Conservation (phyloP, 768 basidiomycete genomes). For the Mycena kentingensis region DNA sequence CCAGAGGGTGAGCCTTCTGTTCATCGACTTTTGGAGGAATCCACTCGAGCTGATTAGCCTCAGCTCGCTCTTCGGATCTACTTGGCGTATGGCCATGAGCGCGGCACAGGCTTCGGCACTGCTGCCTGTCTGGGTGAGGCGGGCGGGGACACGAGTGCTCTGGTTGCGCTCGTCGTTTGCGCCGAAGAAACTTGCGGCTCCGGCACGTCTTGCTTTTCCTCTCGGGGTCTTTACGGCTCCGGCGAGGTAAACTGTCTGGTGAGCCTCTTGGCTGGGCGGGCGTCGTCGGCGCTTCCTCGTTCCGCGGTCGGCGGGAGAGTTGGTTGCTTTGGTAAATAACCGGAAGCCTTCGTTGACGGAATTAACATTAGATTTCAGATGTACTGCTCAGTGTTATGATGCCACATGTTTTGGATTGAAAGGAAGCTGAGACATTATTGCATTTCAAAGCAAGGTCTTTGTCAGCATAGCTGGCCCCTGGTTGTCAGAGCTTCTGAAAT, state of each 20-base stretch:
- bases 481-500: too few species aligned
- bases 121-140: neutral
- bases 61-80: neutral
- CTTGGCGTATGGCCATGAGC: neutral
- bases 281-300: neutral
- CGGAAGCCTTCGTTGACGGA: conserved; percentile 8
- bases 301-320: neutral
- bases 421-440: too few species aligned
- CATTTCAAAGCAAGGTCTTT: too few species aligned
- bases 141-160: neutral
- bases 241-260: neutral
- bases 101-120: neutral
- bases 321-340: neutral
- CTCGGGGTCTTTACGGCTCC: neutral
- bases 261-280: neutral
- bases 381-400: too few species aligned
- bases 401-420: too few species aligned
- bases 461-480: too few species aligned
- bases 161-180: neutral
- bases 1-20: neutral
- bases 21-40: neutral
- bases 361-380: too few species aligned
- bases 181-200: neutral
- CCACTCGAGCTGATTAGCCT: neutral
- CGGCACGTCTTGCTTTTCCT: neutral